Evolutionary conservation across 1,284 basidiomycete species (phyloP).

Genomic region (Puccinia horiana): DNA sequence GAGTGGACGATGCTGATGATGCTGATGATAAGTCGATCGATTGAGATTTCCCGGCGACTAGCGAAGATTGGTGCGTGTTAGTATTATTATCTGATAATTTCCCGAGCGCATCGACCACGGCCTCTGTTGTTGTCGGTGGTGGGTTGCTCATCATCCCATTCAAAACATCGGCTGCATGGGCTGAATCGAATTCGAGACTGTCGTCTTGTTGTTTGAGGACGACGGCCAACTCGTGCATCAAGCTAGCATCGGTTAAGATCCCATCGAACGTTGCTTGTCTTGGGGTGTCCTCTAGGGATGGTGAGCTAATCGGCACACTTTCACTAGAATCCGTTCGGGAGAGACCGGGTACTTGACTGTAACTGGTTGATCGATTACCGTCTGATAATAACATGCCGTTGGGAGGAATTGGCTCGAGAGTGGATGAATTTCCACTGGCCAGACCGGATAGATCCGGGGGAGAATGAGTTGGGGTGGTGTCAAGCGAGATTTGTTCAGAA

Average conservation of each 20-base stretch:
- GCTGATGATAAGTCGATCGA: not conserved
- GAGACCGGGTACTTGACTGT: not conserved
- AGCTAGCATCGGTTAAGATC: not conserved
- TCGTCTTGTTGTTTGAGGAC: conserved; percentile 1
- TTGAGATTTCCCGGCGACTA: not conserved
- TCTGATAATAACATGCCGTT: not conserved
- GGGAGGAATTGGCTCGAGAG: not conserved
- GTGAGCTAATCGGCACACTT: conserved; percentile 12
- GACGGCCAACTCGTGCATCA: not conserved
- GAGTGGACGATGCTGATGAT: not conserved
- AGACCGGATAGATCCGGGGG: conserved; percentile 5
- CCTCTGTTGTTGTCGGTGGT: not conserved
- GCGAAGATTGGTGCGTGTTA: not conserved
- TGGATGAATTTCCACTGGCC: not conserved
- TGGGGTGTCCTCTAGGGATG: conserved; percentile 2
- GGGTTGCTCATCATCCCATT: conserved; percentile 10
- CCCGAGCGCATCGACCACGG: not conserved
- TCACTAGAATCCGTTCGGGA: conserved; percentile 26
- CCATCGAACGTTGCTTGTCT: not conserved
- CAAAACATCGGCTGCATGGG: conserved; percentile 6
- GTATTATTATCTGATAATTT: not conserved
- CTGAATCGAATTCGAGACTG: conserved; percentile 3
- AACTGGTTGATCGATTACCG: not conserved
- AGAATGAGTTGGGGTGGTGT: conserved; percentile 11
- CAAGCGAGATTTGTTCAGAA: conserved; percentile 20